Evolutionary conservation across 78 protist genomes (phyloP), one percentile per base, ranked within the genome.

Genomic region (Mantamonas sphyraenae): DNA sequence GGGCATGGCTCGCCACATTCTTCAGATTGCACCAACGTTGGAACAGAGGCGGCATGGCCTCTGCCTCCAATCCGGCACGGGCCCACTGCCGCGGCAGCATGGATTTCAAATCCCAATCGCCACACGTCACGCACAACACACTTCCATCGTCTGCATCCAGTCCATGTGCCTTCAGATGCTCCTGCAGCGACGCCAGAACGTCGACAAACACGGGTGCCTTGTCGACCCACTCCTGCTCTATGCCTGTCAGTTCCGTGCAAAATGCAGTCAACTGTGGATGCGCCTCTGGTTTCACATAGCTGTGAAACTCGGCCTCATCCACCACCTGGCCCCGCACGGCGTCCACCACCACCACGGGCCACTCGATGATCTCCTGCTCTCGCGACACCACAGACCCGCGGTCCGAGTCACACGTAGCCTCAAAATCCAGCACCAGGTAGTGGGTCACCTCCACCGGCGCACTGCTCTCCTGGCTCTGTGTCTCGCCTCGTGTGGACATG

Each of bases 321-420:
- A 56, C 55, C 0, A 58, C 64, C 12, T 24, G 35, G 35, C 9
- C 10, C 20, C 28, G 43, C 8, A 30, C 51, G 5, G 70, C 67
- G 55, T 86, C 56, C 38, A 86, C 33, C 17, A 68, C 43, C 7
- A 87, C 90, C 24, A 72, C 77, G n/a, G 92, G 92, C 30, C 80
- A 82, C 45, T 87, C 92, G 42, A 87, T 87, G 45, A 87, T 83
- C 70, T 87, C 92, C 63, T 82, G 83, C 55, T 60, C n/a, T n/a
- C n/a, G n/a, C n/a, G n/a, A n/a, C n/a, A n/a, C 45, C 20, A 17
- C 34, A 8, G 38, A 20, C 42, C 43, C 57, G 22, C 19, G 28
- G 56, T 12, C 45, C 34, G 43, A 14, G 34, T 83, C 84, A n/a
- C 88, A 83, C 28, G 88, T 83, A 28, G 88, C 88, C 53, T 81